These are phyloP conservation scores for Solanum sparsipilum DNA, from an alignment of 257 asterid genomes.

Conservation along the genomic window DNA sequence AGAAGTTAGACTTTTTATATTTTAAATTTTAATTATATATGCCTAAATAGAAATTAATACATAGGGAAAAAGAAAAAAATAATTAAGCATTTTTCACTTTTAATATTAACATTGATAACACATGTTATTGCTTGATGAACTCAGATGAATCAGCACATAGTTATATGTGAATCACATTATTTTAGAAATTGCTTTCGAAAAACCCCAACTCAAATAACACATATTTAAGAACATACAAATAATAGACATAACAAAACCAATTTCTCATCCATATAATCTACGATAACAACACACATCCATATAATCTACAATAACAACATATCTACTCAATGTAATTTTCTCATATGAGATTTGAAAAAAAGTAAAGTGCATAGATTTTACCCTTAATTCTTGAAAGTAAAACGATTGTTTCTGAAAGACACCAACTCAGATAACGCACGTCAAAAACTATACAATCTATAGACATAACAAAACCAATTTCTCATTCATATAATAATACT, in stretches of 20 bases:
- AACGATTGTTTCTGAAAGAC: accelerated
- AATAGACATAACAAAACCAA: no score
- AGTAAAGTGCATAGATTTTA: accelerated
- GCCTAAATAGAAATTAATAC: not conserved
- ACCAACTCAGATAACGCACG: no score
- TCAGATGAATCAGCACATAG: not conserved
- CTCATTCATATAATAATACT: not conserved
- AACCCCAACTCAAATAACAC: accelerated
- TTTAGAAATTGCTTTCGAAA: not conserved
- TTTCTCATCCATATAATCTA: not conserved
- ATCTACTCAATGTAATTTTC: not conserved
- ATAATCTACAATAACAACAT: not conserved
- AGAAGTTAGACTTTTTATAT: not conserved
- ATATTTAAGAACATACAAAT: no score
- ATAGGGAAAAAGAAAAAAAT: not conserved
- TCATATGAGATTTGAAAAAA: no score
- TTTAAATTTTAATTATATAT: not conserved
- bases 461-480: not conserved
- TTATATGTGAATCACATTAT: not conserved
- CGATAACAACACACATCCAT: not conserved
- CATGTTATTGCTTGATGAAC: not conserved
- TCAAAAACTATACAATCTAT: not conserved
- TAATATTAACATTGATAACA: not conserved
- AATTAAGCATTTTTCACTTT: not conserved
- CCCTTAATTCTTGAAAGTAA: accelerated